Evolutionary conservation across 257 asterid species (phyloP).

Genomic region (Solanum clarkiae): DNA sequence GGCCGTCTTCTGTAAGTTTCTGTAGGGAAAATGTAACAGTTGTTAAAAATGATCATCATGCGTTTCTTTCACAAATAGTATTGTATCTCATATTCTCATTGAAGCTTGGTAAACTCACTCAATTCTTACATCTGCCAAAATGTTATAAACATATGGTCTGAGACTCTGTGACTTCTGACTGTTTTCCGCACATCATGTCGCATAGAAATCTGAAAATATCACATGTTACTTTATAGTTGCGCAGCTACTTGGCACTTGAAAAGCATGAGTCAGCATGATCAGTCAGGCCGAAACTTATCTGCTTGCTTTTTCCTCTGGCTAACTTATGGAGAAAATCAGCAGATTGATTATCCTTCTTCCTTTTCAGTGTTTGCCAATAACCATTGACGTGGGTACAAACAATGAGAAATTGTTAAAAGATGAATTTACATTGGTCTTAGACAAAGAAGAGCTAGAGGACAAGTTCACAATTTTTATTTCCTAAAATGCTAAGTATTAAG

Average conservation of each 20-base stretch:
- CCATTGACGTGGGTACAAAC: slow-evolving; percentile 76
- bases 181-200: not conserved
- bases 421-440: slow-evolving; percentile 66
- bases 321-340: not conserved
- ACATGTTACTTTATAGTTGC: not conserved
- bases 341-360: not conserved
- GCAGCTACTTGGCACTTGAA: not conserved
- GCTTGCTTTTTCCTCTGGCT: not conserved
- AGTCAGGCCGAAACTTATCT: not conserved
- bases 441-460: slow-evolving; percentile 61
- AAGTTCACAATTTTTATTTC: slow-evolving; percentile 23
- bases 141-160: not conserved
- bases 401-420: slow-evolving; percentile 54
- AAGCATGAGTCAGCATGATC: not conserved
- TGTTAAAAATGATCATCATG: not conserved
- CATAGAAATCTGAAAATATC: not conserved
- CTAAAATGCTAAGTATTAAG: not conserved
- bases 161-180: not conserved
- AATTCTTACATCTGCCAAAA: not conserved
- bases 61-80: not conserved
- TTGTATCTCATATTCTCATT: not conserved
- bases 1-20: slow-evolving; percentile 63
- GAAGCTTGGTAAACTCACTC: not conserved
- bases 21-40: not conserved
- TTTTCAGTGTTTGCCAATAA: slow-evolving; percentile 63